A percentile compares a stretch with the other conserved stretches of the same genome.
phyloP scores from a whole-genome alignment of 441 rosid genomes.

The Codiaeum variegatum region DNA sequence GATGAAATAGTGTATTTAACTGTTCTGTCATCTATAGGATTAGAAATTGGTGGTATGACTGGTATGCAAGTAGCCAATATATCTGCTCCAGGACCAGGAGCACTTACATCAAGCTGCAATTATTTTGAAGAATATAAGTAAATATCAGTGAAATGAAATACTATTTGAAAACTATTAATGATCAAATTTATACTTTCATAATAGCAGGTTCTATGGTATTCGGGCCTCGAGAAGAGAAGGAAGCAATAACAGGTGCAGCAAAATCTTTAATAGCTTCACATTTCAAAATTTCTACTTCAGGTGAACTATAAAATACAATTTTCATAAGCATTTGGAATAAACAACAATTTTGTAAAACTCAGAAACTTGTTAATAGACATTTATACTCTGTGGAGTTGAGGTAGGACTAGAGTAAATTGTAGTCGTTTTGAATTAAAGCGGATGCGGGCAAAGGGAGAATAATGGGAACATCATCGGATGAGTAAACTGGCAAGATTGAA shows the following conservation, averaged over 20 bases:
- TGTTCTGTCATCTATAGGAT: slow-evolving; percentile 10
- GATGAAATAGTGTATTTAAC: slow-evolving; percentile 31
- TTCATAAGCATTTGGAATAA: background rate
- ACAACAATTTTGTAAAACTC: too few species aligned
- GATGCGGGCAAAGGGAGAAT: slow-evolving; percentile 30
- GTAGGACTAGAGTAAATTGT: slow-evolving; percentile 24
- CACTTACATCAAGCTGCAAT: slow-evolving; percentile 48
- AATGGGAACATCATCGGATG: slow-evolving; percentile 4
- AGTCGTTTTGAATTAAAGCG: slow-evolving; percentile 11
- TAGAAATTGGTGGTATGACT: slow-evolving; percentile 14
- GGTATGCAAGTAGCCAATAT: slow-evolving; percentile 52
- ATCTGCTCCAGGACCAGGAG: slow-evolving; percentile 56
- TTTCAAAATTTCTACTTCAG: slow-evolving; percentile 25
- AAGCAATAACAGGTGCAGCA: slow-evolving; percentile 33
- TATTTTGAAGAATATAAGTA: background rate
- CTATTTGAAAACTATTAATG: too few species aligned
- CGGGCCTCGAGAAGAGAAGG: slow-evolving; percentile 57
- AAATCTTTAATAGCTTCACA: slow-evolving; percentile 24
- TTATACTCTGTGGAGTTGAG: slow-evolving; percentile 27
- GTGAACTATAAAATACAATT: slow-evolving; percentile 17
- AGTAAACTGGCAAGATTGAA: background rate
- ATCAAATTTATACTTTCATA: slow-evolving; percentile 34
- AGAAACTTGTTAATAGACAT: too few species aligned
- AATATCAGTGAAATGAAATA: too few species aligned
- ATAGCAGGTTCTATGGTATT: slow-evolving; percentile 32